These are phyloP conservation scores for Pistacia integerrima DNA, from an alignment of 345 rosid species.

Conservation along the genomic window DNA sequence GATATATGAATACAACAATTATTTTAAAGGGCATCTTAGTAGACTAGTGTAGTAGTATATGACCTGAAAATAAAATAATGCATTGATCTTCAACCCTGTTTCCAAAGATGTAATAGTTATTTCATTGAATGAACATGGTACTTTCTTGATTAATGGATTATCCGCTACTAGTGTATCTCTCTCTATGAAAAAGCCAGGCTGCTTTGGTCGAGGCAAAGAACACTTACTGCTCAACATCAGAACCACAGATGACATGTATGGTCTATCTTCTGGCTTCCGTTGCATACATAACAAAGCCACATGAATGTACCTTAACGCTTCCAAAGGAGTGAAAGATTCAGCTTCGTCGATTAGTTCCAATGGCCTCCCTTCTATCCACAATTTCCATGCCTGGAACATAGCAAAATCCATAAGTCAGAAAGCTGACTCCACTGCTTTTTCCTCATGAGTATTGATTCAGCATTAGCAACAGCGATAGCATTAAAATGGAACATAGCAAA, in stretches of 20 bases:
- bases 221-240: constrained; percentile 14
- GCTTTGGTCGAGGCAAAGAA: not conserved
- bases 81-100: not conserved
- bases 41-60: too few relatives aligned
- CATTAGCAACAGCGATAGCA: too few relatives aligned
- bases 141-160: not conserved
- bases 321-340: not conserved
- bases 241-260: constrained; percentile 16
- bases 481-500: too few relatives aligned
- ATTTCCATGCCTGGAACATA: constrained; percentile 42
- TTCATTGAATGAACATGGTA: not conserved
- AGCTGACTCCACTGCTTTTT: too few relatives aligned
- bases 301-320: not conserved
- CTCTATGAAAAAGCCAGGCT: constrained; percentile 4
- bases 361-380: constrained; percentile 35
- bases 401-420: not conserved
- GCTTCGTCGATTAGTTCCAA: constrained; percentile 29
- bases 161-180: not conserved
- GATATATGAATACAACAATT: too few relatives aligned
- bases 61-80: too few relatives aligned
- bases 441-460: too few relatives aligned
- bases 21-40: too few relatives aligned
- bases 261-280: constrained; percentile 1
- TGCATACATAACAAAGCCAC: not conserved
- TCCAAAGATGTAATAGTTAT: not conserved